Conservation (phyloP, 2,329 filamentous ascomycete genomes). For the Rhinocladiella similis region DNA sequence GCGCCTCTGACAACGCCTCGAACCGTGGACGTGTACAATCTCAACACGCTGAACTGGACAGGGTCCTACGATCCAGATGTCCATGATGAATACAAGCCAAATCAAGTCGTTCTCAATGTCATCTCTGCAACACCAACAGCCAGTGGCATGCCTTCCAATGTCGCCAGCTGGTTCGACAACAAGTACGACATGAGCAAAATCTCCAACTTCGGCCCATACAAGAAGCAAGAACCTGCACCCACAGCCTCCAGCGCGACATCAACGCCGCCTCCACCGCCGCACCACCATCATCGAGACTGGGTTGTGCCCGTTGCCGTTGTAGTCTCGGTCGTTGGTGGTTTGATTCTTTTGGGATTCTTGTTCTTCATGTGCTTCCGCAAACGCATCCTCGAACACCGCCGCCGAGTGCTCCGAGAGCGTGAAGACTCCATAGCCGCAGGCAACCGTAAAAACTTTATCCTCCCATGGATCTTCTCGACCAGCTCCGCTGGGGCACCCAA, state of each 20-base stretch:
- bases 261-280: background rate
- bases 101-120: constrained; percentile 27
- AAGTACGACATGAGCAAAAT: constrained; percentile 57
- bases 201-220: constrained; percentile 58
- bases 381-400: background rate
- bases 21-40: constrained; percentile 49
- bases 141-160: constrained; percentile 27
- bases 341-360: constrained; percentile 53
- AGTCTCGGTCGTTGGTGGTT: constrained; percentile 58
- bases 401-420: background rate
- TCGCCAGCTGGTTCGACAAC: constrained; percentile 55
- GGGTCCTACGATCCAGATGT: constrained; percentile 31
- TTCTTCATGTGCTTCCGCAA: constrained; percentile 54
- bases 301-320: constrained; percentile 63
- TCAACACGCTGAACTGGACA: constrained; percentile 36
- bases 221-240: background rate
- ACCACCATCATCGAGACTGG: constrained; percentile 22
- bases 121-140: constrained; percentile 33
- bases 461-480: constrained; percentile 13
- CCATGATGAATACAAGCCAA: constrained; percentile 32
- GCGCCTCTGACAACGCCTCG: background rate
- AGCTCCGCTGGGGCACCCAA: constrained; percentile 1
- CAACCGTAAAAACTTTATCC: constrained; percentile 8
- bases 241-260: background rate
- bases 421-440: background rate